Base-by-base conservation (phyloP, 2,329 filamentous ascomycete species). In the Xylaria sp. region DNA sequence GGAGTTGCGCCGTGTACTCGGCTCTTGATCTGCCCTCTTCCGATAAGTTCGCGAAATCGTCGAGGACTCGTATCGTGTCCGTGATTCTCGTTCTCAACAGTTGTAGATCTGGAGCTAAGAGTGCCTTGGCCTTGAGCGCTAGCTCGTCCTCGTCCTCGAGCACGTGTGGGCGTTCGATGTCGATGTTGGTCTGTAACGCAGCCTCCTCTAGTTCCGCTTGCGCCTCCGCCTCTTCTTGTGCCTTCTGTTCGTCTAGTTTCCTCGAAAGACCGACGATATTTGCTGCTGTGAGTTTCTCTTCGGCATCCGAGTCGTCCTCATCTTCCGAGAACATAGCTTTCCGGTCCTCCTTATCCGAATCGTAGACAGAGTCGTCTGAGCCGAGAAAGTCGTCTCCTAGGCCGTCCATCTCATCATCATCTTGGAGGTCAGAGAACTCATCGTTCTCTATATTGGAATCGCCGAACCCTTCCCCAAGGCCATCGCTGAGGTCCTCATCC, bases 221-320 rank as follows among this genome's bases (percentile, higher is more conserved):
- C 20, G 91, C 91, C 58, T 92, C 90, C 20, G 87, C 91, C 17
- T 88, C 91, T 60, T 96, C 90, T 56, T 88, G 82, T 41, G 89
- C 89, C 68, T 83, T 78, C 69, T 94, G 79, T 66, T 84, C 79
- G 70, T 99, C 93, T 52, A 99, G 75, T 72, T 92, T 93, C 64
- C 86, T 82, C 50, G 93, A 92, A 51, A 99, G 78, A 54, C 94
- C 94, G 66, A 89, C 94, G 59, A 99, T 97, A 73, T 99, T 99
- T 59, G 94, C 94, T 1, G 92, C 92, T 47, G 91, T 99, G 63
- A 99, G 82, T 71, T 87, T 88, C 75, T 97, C 92, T 74, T 96
- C 91, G 4, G 86, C 88, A 65, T 95, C 91, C 1, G 89, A 92
- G 47, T 92, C 88, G 61, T 93, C 90, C 64, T 95, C 92, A 68